phyloP scores from a whole-genome alignment of 805 yeast species.

The Yarrowia sp. region DNA sequence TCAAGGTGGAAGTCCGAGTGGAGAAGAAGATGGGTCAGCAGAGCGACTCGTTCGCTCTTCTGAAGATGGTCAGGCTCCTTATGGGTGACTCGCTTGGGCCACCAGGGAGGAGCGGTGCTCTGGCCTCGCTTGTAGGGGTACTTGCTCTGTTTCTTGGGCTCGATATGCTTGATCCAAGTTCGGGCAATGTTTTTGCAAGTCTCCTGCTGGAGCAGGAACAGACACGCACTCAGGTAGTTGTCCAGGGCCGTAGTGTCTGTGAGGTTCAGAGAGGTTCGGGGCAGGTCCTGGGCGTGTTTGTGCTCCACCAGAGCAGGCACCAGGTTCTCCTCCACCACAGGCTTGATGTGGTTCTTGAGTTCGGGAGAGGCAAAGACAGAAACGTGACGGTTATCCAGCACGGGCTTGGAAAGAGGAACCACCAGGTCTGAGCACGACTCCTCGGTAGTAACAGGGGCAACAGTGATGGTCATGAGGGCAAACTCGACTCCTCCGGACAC shows the following conservation, averaged over 20 bases:
- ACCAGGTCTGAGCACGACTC: background rate
- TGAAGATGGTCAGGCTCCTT: conserved; percentile 71
- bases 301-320: background rate
- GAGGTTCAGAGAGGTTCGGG: background rate
- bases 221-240: background rate
- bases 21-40: conserved; percentile 38
- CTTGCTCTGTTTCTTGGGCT: conserved; percentile 61
- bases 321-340: background rate
- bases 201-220: conserved; percentile 40
- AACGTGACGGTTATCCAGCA: background rate
- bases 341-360: background rate
- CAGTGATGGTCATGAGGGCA: too few relatives aligned
- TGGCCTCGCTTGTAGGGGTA: conserved; percentile 60
- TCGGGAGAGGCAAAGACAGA: background rate
- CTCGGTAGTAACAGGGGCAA: too few relatives aligned
- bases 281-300: background rate
- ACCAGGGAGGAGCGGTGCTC: conserved; percentile 58
- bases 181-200: conserved; percentile 62
- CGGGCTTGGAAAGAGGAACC: background rate
- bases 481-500: conserved; percentile 2
- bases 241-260: background rate
- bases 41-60: conserved; percentile 52
- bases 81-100: conserved; percentile 62
- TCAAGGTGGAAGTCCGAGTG: background rate
- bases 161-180: conserved; percentile 61